Conservation (phyloP, 192 early-diverging fungal species). For the Dispira parvispora region DNA sequence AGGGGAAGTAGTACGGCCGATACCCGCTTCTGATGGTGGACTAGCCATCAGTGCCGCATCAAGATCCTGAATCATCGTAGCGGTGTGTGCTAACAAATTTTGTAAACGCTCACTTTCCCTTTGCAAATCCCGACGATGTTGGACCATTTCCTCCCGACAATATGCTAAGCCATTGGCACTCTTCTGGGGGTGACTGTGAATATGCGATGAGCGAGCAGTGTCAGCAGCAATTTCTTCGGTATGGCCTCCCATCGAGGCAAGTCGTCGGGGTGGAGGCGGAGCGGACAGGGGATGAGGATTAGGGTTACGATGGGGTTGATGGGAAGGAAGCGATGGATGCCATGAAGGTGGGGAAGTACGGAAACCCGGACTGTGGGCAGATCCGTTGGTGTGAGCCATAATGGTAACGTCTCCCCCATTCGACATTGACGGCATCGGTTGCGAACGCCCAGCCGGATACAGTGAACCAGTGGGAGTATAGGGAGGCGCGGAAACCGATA, state of each 20-base stretch:
- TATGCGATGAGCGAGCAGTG: not conserved
- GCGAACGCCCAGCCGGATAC: no score
- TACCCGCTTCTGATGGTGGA: no score
- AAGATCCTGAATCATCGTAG: not conserved
- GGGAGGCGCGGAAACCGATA: no score
- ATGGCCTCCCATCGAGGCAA: not conserved
- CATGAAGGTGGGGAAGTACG: no score
- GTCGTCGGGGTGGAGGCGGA: conserved; percentile 7
- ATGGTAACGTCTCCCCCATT: no score
- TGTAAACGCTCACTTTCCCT: conserved; percentile 25
- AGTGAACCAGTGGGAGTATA: no score
- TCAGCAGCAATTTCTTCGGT: not conserved
- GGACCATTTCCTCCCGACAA: conserved; percentile 7
- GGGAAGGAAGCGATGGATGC: not conserved
- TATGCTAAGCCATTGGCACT: not conserved
- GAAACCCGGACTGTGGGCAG: no score
- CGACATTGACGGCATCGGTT: no score
- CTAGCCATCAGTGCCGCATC: not conserved
- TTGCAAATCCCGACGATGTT: conserved; percentile 21
- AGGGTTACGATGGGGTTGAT: conserved; percentile 1
- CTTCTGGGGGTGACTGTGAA: not conserved
- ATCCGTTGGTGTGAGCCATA: no score
- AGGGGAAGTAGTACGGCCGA: not conserved
- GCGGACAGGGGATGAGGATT: conserved; percentile 9
- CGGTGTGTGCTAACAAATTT: not conserved